Evolutionary conservation across 768 basidiomycete genomes (phyloP), one percentile per base, ranked within the genome.

Genomic region (Trametes maxima): DNA sequence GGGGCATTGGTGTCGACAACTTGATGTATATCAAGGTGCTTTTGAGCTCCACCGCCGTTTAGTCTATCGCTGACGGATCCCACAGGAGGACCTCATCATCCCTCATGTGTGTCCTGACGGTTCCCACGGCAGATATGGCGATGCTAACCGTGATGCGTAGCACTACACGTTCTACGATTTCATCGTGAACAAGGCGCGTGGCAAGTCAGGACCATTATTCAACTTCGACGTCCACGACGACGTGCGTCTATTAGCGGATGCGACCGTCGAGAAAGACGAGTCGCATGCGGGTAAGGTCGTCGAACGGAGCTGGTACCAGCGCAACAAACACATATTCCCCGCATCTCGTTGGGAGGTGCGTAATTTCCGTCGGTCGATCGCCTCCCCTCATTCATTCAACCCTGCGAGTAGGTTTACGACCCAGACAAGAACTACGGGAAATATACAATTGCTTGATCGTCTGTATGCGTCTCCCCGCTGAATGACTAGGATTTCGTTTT

Each of bases 201-300:
- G 97, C 25, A 99, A 99, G 75, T 97, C 95, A 0, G 97, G 97
- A 0, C 97, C 97, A 5, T 76, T 99, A 57, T 99, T 99, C 79
- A 97, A 91, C 74, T 99, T 99, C 70, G 97, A 99, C 74, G 97
- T 98, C 6, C 97, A 99, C 73, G 97, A 99, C 71, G 97, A 99
- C 72, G 92, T 99, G 4, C 90, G 97, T 17, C 75, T 99, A 65
- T 80, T 98, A 21, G 89, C 92, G 22, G 97, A 99, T 70, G 97
- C 96, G 2, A 94, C 95, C 1, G 85, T 89, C 66, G 97, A 99
- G 76, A 98, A 98, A 76, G 95, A 99, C 67, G 97, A 99, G 74
- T 95, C 92, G 17, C 97, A 99, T 70, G 97, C 97, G 0, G 97
- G 97, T 2, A 99, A 99, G 72, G 97, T 99, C 11, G 95, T 98